Percentiles rank a stretch among this genome's conserved stretches.
Evolutionary conservation across 2,329 filamentous ascomycete species (phyloP).

Genomic region (Ascochyta fabae): DNA sequence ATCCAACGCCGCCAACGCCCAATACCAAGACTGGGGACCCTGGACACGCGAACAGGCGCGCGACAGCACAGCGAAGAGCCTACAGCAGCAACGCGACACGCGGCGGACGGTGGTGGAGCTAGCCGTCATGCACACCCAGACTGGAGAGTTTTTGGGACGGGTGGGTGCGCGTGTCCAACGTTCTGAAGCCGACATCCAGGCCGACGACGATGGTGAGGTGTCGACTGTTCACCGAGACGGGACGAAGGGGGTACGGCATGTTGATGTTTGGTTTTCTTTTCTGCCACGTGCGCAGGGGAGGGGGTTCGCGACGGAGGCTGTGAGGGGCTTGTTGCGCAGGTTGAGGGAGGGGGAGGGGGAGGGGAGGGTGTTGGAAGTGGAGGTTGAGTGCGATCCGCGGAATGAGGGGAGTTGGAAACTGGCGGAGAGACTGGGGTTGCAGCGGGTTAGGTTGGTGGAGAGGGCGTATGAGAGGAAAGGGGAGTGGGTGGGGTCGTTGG

Average conservation of each 20-base stretch:
- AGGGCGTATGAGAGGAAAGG: conserved; percentile 41
- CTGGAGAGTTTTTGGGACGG: conserved; percentile 33
- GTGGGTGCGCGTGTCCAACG: conserved; percentile 29
- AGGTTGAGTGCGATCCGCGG: conserved; percentile 47
- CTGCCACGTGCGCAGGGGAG: conserved; percentile 31
- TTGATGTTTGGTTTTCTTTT: conserved; percentile 43
- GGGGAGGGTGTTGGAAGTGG: conserved; percentile 24
- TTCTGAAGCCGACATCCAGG: too few relatives aligned
- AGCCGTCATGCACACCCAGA: conserved; percentile 30
- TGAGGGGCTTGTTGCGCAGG: conserved; percentile 32
- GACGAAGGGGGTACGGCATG: conserved; percentile 11
- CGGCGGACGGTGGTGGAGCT: conserved; percentile 37
- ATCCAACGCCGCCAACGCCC: conserved; percentile 29
- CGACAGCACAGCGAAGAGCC: conserved; percentile 25
- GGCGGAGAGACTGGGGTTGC: conserved; percentile 41
- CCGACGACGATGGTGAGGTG: not conserved
- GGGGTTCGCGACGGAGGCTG: conserved; percentile 42
- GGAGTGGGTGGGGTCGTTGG: conserved; percentile 42
- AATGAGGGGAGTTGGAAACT: conserved; percentile 40
- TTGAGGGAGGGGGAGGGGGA: conserved; percentile 21
- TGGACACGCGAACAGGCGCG: conserved; percentile 31
- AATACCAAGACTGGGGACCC: conserved; percentile 37
- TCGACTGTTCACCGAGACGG: too few relatives aligned
- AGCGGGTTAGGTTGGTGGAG: conserved; percentile 32
- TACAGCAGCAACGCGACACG: conserved; percentile 20